A percentile compares a stretch with the other conserved stretches of the same genome.
Evolutionary conservation across 1,284 basidiomycete species (phyloP).

Genomic region (Pisolithus thermaeus): DNA sequence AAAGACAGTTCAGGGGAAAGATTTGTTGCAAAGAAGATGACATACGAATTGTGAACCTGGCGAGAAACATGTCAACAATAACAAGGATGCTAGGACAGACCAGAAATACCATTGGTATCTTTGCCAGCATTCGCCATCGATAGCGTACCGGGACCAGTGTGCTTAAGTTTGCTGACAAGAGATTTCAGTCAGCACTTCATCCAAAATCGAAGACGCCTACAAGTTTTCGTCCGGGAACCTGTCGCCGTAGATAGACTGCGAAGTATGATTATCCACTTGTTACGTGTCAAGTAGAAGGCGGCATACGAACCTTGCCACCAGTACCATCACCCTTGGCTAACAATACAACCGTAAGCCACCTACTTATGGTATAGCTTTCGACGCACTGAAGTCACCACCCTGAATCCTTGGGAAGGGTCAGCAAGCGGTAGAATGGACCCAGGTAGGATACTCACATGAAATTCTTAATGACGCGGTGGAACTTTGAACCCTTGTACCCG

Average conservation of each 20-base stretch:
- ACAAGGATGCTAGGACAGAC: neutral
- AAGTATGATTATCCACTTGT: neutral
- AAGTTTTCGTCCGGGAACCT: conserved; percentile 98
- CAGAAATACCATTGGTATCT: conserved; percentile 70
- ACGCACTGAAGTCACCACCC: conserved; percentile 85
- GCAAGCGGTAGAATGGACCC: neutral
- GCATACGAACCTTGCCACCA: conserved; percentile 66
- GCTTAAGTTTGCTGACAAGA: conserved; percentile 71
- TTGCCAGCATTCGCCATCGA: conserved; percentile 94
- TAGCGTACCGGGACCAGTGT: conserved; percentile 78
- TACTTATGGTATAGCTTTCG: neutral
- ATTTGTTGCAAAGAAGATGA: conserved; percentile 3
- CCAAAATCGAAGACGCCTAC: conserved; percentile 36
- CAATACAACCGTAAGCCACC: conserved; percentile 1
- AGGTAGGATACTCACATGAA: conserved; percentile 69
- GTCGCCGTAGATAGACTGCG: conserved; percentile 84
- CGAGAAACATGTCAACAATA: conserved; percentile 7
- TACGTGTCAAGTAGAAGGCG: neutral
- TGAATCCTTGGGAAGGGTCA: conserved; percentile 61
- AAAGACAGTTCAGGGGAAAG: neutral
- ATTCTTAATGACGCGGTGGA: conserved; percentile 97
- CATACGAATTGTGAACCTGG: conserved; percentile 80
- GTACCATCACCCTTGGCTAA: conserved; percentile 88
- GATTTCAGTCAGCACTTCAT: conserved; percentile 1
- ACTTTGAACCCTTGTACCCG: conserved; percentile 90